Base-by-base conservation (phyloP, 2,329 filamentous ascomycete genomes). In the Penicillium expansum region DNA sequence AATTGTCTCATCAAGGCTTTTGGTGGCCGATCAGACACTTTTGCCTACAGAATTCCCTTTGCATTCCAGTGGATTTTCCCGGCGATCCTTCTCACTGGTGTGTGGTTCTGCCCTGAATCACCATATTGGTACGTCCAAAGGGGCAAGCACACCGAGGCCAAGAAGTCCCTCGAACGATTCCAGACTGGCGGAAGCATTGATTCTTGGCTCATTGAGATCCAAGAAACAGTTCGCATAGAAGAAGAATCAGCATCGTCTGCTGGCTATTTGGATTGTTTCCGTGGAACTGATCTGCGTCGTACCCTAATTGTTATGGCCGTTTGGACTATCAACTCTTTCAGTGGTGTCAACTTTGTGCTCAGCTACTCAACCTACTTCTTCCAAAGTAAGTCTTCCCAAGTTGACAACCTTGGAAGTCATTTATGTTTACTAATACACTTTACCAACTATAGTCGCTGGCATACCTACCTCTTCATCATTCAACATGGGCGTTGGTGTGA, bases 401-500 rank as follows among this genome's bases (percentile, higher is more conserved):
- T 47, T 20, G 1, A 14, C 20, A 27, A 18, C n/a, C n/a, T n/a
- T n/a, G n/a, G n/a, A n/a, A n/a, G 4, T 20, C 6, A 20, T 24
- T 35, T 29, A 5, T 30, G 9, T 38, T 22, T 11, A 20, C 32
- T 53, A 33, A 53, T 16, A 4, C 33, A 4, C 1, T 11, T 27
- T 47, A 18, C 20, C 24, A 29, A 39, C 11, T 27, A 35, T 42
- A 39, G 48, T 38, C 13, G 55, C 55, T 18, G 55, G 55, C 13
- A 50, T 57, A 33, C 55, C 55, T 37, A 57, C 55, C 22, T 57
- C 55, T 24, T 43, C 29, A 18, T 57, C 55, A 4, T 57, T 57
- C 22, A 43, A 57, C 27, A 57, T 57, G 55, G 55, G 55, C 14
- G 55, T 57, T 14, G 55, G 55, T 16, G 55, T 57, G 16, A 74